Conservation (phyloP, 495 filamentous ascomycete genomes). For the Penicillium alfredii region DNA sequence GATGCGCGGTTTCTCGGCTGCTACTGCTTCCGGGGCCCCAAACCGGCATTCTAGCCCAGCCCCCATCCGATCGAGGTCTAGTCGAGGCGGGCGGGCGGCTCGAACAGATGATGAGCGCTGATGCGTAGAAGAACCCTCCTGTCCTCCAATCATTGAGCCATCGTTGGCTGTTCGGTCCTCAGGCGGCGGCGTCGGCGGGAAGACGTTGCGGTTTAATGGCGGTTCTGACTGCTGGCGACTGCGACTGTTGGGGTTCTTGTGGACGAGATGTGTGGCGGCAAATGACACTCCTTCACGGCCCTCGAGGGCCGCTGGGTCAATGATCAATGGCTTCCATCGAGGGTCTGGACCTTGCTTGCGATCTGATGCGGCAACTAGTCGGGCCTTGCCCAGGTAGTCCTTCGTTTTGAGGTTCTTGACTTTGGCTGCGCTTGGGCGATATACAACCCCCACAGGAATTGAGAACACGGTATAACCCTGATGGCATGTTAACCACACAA, state of each 20-base stretch:
- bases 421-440: slow-evolving; percentile 93
- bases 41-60: slow-evolving; percentile 24
- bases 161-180: slow-evolving; percentile 57
- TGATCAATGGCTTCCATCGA: slow-evolving; percentile 19
- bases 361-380: slow-evolving; percentile 89
- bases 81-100: slow-evolving; percentile 31
- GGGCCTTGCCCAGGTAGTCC: slow-evolving; percentile 92
- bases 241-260: slow-evolving; percentile 66
- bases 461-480: slow-evolving; percentile 99
- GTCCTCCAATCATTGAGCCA: slow-evolving; percentile 8
- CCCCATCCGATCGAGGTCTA: slow-evolving; percentile 36
- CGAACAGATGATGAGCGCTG: slow-evolving; percentile 27
- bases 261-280: slow-evolving; percentile 85
- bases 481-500: neutral
- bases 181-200: slow-evolving; percentile 93
- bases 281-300: slow-evolving; percentile 85
- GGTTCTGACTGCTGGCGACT: slow-evolving; percentile 82
- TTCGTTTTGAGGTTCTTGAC: slow-evolving; percentile 96
- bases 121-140: slow-evolving; percentile 7
- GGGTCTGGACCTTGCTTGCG: slow-evolving; percentile 29
- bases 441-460: slow-evolving; percentile 91
- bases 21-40: slow-evolving; percentile 9
- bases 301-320: slow-evolving; percentile 47
- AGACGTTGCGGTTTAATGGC: slow-evolving; percentile 76
- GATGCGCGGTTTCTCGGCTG: slow-evolving; percentile 38